Evolutionary conservation across 2,329 filamentous ascomycete genomes (phyloP).

Genomic region (Phyllosticta capitalensis): DNA sequence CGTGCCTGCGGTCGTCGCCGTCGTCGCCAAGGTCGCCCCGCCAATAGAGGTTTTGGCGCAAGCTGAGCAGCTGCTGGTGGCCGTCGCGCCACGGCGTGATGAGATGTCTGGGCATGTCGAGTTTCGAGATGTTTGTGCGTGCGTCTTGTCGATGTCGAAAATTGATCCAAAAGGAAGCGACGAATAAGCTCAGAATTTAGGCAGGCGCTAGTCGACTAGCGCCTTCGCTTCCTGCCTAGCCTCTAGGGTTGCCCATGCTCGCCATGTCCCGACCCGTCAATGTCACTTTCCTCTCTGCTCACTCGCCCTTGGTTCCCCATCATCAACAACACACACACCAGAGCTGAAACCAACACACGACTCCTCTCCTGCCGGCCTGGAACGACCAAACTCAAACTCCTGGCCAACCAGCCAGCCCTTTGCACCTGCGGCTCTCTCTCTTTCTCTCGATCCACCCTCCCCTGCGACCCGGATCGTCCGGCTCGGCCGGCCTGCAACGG

Average conservation of each 20-base stretch:
- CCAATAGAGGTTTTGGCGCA: conserved; percentile 56
- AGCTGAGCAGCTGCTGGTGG: conserved; percentile 52
- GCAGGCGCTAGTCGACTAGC: neutral
- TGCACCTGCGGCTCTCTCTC: neutral
- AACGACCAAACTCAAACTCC: neutral
- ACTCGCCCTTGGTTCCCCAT: neutral
- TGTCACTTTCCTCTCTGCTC: too few relatives aligned
- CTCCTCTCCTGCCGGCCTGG: neutral
- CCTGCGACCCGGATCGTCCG: neutral
- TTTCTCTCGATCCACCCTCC: neutral
- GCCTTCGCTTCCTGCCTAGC: neutral
- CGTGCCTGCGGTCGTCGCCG: conserved; percentile 21
- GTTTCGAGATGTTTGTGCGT: neutral
- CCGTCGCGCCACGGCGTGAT: conserved; percentile 65
- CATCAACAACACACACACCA: neutral
- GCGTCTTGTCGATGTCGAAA: neutral
- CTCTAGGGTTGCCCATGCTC: too few relatives aligned
- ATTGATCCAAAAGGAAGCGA: neutral
- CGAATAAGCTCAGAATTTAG: neutral
- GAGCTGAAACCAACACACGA: neutral
- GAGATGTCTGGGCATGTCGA: conserved; percentile 49
- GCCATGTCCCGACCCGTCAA: too few relatives aligned
- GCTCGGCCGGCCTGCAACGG: neutral
- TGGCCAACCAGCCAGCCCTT: neutral
- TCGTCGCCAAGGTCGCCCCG: too few relatives aligned